Conservation (phyloP, 768 basidiomycete species). For the Boletellus emodensis region DNA sequence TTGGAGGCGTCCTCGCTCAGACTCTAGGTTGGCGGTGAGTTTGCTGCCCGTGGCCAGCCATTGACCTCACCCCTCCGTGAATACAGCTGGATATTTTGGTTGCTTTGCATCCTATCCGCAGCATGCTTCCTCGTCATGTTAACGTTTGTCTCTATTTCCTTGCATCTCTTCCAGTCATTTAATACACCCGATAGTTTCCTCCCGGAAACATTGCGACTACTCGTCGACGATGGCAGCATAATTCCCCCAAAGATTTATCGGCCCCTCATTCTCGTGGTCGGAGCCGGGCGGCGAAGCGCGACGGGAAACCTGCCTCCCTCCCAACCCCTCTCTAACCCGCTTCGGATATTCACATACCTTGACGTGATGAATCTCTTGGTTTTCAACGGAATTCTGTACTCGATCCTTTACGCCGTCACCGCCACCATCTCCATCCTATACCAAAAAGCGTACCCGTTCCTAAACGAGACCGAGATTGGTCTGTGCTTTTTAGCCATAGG, state of each 20-base stretch:
- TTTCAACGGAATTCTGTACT: conserved; percentile 53
- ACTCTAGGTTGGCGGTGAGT: conserved; percentile 60
- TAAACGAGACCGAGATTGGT: conserved; percentile 53
- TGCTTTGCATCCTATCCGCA: conserved; percentile 16
- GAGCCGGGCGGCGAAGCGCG: conserved; percentile 17
- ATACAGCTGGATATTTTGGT: conserved; percentile 23
- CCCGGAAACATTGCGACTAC: conserved; percentile 16
- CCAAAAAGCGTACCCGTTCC: conserved; percentile 45
- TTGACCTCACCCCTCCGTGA: background rate
- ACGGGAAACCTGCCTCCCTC: conserved; percentile 3
- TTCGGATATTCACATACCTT: conserved; percentile 35
- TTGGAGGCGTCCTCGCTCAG: conserved; percentile 54
- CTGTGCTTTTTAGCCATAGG: conserved; percentile 77
- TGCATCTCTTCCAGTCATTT: background rate
- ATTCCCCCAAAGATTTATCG: conserved; percentile 23
- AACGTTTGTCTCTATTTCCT: conserved; percentile 3
- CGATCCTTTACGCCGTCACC: conserved; percentile 48
- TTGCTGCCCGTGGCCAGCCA: background rate
- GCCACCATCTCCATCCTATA: conserved; percentile 48
- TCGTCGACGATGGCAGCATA: conserved; percentile 30
- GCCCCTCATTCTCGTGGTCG: conserved; percentile 25
- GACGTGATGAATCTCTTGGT: conserved; percentile 38
- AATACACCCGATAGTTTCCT: conserved; percentile 17
- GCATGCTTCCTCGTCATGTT: conserved; percentile 12
- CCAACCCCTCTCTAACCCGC: conserved; percentile 35